phyloP scores from a whole-genome alignment of 2,329 filamentous ascomycete genomes.

The Nannizziopsis barbatae region DNA sequence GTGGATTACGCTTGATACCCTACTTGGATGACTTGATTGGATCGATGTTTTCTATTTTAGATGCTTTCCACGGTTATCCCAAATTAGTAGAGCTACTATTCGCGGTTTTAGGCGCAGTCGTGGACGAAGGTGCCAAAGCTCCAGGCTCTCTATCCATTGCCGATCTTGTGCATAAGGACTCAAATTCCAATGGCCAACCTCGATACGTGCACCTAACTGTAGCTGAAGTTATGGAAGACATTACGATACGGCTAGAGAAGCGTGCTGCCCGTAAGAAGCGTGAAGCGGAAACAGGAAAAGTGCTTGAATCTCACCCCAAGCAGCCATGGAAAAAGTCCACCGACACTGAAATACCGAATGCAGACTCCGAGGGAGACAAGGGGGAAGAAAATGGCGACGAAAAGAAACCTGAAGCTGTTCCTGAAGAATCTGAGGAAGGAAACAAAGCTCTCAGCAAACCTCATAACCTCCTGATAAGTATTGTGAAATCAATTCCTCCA shows the following conservation, averaged over 20 bases:
- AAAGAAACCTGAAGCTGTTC: slow-evolving; percentile 26
- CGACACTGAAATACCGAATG: slow-evolving; percentile 16
- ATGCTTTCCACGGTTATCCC: slow-evolving; percentile 89
- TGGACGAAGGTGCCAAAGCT: slow-evolving; percentile 62
- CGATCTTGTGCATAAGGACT: slow-evolving; percentile 19
- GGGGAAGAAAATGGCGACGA: background rate
- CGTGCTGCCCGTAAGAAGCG: slow-evolving; percentile 19
- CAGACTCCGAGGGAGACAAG: slow-evolving; percentile 18
- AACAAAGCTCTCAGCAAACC: slow-evolving; percentile 61
- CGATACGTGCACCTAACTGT: slow-evolving; percentile 25
- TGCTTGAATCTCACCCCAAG: slow-evolving; percentile 18
- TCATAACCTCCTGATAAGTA: slow-evolving; percentile 68
- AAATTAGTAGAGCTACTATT: slow-evolving; percentile 77
- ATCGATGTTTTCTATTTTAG: slow-evolving; percentile 84
- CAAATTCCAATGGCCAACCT: slow-evolving; percentile 23
- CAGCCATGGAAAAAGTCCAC: slow-evolving; percentile 20
- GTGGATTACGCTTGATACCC: slow-evolving; percentile 68
- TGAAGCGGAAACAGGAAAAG: slow-evolving; percentile 1
- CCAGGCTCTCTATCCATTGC: slow-evolving; percentile 39
- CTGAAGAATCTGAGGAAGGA: slow-evolving; percentile 38
- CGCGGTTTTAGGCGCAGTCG: slow-evolving; percentile 66
- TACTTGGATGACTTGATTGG: slow-evolving; percentile 86
- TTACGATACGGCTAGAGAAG: slow-evolving; percentile 27
- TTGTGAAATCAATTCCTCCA: slow-evolving; percentile 74
- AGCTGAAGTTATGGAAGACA: slow-evolving; percentile 25